phyloP scores from a whole-genome alignment of 768 basidiomycete genomes.

The Psilocybe cubensis region DNA sequence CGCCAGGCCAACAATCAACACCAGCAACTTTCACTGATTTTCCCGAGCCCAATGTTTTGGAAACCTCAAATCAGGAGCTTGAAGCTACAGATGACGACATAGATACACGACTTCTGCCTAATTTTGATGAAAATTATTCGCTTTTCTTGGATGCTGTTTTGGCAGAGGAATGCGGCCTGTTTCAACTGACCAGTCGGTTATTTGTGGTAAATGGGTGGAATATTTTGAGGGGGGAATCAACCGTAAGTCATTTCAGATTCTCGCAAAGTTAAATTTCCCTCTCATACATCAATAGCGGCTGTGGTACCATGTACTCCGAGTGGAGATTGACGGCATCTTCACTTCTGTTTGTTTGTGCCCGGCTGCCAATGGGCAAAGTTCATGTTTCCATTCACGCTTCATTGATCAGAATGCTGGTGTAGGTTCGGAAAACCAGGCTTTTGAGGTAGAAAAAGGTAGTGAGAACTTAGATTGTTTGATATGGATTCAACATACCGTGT shows the following conservation, averaged over 20 bases:
- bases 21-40: no score
- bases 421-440: neutral
- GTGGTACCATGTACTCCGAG: constrained; percentile 8
- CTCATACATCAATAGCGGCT: neutral
- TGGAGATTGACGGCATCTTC: neutral
- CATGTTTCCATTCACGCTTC: constrained; percentile 10
- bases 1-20: no score
- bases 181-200: neutral
- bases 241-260: neutral
- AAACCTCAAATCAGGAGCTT: no score
- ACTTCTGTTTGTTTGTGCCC: constrained; percentile 6
- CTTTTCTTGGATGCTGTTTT: constrained; percentile 2
- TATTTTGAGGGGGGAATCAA: neutral
- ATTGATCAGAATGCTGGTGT: neutral
- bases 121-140: neutral
- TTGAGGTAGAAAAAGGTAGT: neutral
- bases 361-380: neutral
- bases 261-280: neutral
- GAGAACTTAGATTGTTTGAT: neutral
- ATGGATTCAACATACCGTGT: neutral
- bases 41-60: no score
- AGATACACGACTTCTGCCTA: no score
- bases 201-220: constrained; percentile 11
- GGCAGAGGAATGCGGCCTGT: neutral
- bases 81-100: no score